Base-by-base conservation (phyloP, 768 basidiomycete genomes). In the Pleurotus cornucopiae region DNA sequence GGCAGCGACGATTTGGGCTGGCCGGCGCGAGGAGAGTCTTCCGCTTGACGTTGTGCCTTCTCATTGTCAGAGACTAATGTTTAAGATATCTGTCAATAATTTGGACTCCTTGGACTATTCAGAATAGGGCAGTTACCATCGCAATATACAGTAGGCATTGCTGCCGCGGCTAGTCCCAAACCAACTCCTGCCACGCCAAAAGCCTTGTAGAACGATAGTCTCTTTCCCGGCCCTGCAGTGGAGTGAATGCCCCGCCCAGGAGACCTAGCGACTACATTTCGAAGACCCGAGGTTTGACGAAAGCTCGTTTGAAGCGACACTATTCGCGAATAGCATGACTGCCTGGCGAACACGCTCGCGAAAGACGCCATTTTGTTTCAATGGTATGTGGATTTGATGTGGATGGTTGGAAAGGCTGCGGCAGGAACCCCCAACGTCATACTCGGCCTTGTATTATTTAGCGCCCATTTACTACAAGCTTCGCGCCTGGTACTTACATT, bases 61-160 rank as follows among this genome's bases (percentile, higher is more conserved):
- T 14, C 51, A 60, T 56, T 59, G 41, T 21, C 51, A 38, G 54
- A 34, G 51, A 23, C 43, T 47, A 39, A 46, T 52, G 25, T 44
- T 30, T 26, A 30, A 41, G 25, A 18, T 46, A 39, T 25, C 4
- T 30, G 21, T 34, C 30, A 34, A 34, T 54, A 43, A 41, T 11
- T 9, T 26, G 37, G 47, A 55, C 7, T 62, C 60, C 14, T 46
- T 12, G 26, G 51, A 58, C 44, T 20, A 48, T 9, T 34, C 23
- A 26, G 46, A 18, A 23, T 18, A 7, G 1, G 13, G 40, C 46
- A 68, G 74, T 61, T 62, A 81, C 85, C 73, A 64, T 88, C 86
- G 62, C 84, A 85, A 56, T 78, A 68, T 18, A 83, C 68, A 30
- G 65, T 64, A 3, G 73, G 67, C 39, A 65, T 68, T 1, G 67